Evolutionary conservation across 2,329 filamentous ascomycete species (phyloP), one percentile per base, ranked within the genome.

Genomic region (Penicillium sp.): DNA sequence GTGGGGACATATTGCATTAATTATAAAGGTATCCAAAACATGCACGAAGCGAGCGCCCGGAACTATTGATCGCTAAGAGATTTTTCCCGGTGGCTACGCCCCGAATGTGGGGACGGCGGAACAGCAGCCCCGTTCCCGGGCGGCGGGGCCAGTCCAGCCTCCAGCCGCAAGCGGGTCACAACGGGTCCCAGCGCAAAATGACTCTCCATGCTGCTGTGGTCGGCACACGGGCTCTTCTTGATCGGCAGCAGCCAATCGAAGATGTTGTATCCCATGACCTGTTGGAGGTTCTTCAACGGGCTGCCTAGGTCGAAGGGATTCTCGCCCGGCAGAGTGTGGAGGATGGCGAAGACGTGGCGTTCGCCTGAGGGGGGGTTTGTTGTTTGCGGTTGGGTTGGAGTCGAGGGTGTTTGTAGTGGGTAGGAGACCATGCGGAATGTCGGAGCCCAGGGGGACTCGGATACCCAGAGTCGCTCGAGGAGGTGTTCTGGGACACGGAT

Each of bases 281-380:
- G 83, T 62, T 86, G 84, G 77, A 92, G 88, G 69, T 97, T 97
- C 29, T 80, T 76, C 61, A 83, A 80, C 9, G 77, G 76, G 31
- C 73, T 78, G 2, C 89, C 90, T 0, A 94, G 78, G 66, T 96
- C 85, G 87, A 91, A 99, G 0, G 91, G 91, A 65, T 96, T 96
- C 65, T 94, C 88, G 10, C 90, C 88, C 0, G 85, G 82, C 3
- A 85, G 79, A 0, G 89, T 90, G 60, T 85, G 82, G 2, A 97
- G 79, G 41, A 97, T 88, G 13, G 90, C 91, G 71, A 96, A 97
- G 12, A 84, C 89, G 29, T 87, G 84, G 6, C 78, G 80, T 25
- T 86, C 84, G 3, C 78, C 43, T 71, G 66, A 62, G 83, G 82
- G 33, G 78, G 73, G 6, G 68, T 50, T 58, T 54, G 37, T 64